Evolutionary conservation across 2,329 filamentous ascomycete genomes (phyloP).

Genomic region (Verticillium longisporum): DNA sequence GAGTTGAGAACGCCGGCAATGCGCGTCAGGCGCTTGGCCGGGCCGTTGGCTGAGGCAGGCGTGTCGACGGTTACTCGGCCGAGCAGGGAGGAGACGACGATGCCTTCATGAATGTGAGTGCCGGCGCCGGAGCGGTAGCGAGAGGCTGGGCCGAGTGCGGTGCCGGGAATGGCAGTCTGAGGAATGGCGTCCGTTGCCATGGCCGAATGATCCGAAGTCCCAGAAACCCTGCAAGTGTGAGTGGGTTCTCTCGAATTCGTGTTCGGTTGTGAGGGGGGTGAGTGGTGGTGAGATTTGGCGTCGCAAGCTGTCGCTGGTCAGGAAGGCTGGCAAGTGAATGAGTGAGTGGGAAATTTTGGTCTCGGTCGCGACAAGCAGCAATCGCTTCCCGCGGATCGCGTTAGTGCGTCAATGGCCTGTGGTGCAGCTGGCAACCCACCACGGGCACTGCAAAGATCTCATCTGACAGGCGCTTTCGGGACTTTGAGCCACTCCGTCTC

Average conservation of each 20-base stretch:
- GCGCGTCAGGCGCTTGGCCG: conserved; percentile 53
- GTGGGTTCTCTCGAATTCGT: background rate
- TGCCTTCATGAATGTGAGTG: conserved; percentile 71
- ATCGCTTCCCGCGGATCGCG: background rate
- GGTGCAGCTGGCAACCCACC: background rate
- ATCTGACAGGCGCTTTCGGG: background rate
- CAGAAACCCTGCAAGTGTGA: background rate
- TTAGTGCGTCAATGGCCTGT: background rate
- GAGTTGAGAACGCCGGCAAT: conserved; percentile 38
- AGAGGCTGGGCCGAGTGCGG: conserved; percentile 62
- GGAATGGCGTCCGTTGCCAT: conserved; percentile 30
- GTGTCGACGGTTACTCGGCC: conserved; percentile 58
- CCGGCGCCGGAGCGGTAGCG: conserved; percentile 71
- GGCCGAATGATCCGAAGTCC: background rate
- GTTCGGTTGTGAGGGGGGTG: background rate
- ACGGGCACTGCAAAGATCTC: background rate
- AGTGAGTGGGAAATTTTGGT: background rate
- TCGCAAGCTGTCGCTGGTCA: background rate
- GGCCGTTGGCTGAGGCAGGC: conserved; percentile 37
- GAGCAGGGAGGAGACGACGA: conserved; percentile 76
- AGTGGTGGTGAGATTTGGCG: background rate
- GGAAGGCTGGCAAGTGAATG: background rate
- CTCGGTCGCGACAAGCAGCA: background rate
- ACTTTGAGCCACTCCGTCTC: background rate
- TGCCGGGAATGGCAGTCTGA: conserved; percentile 72